Evolutionary conservation across 345 rosid genomes (phyloP).

Genomic region (Rhodamnia rubescens): DNA sequence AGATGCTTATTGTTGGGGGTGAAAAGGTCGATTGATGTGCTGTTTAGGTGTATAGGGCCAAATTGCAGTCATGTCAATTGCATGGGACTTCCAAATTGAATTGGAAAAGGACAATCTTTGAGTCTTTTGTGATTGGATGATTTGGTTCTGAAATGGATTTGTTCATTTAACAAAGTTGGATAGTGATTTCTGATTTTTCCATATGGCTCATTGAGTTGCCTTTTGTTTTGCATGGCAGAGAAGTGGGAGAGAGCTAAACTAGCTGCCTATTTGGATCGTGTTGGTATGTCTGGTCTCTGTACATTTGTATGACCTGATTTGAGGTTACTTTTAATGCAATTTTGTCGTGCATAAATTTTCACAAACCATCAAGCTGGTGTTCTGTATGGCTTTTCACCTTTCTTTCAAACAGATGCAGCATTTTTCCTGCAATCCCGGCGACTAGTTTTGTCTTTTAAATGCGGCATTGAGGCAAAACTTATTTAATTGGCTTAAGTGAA

Average conservation of each 20-base stretch:
- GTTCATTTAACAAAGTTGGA: not conserved
- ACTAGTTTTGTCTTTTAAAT: not conserved
- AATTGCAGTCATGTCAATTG: not conserved
- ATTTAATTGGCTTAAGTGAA: not conserved
- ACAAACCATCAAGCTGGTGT: not conserved
- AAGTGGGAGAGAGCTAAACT: constrained; percentile 91
- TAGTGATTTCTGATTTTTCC: not conserved
- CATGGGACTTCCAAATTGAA: not conserved
- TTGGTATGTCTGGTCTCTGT: constrained; percentile 32
- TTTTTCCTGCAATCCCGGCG: not conserved
- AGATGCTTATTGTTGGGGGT: not conserved
- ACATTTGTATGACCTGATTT: not conserved
- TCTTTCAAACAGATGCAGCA: not conserved
- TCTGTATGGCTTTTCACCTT: not conserved
- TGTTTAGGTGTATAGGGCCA: not conserved
- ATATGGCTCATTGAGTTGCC: not conserved
- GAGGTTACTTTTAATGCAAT: not conserved
- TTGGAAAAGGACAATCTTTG: not conserved
- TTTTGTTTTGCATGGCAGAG: constrained; percentile 41
- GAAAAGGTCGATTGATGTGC: not conserved
- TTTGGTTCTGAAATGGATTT: not conserved
- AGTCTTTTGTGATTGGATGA: not conserved
- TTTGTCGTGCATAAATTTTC: not conserved
- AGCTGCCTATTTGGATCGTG: constrained; percentile 75
- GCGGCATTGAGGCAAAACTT: not conserved